Evolutionary conservation across 2,329 filamentous ascomycete species (phyloP).

Genomic region (Peltaster fructicola): DNA sequence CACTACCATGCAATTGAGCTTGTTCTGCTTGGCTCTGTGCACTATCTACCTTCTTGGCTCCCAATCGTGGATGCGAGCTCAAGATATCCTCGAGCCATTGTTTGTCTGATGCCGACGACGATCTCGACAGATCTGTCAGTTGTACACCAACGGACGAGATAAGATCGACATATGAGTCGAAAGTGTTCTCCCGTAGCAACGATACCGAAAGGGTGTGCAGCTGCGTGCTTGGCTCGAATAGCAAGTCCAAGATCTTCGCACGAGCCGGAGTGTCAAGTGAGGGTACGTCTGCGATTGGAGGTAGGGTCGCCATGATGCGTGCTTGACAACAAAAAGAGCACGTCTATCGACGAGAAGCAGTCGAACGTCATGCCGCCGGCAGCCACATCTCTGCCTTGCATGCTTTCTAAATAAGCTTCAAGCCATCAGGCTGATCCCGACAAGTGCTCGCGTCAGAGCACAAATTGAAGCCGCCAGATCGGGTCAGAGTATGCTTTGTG

Average conservation of each 20-base stretch:
- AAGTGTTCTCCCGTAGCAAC: conserved; percentile 41
- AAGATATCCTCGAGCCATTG: conserved; percentile 53
- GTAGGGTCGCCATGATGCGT: conserved; percentile 30
- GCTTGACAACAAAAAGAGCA: too few relatives aligned
- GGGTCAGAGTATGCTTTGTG: too few relatives aligned
- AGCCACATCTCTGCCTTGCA: too few relatives aligned
- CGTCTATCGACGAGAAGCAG: too few relatives aligned
- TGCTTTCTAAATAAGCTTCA: too few relatives aligned
- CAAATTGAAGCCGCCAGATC: too few relatives aligned
- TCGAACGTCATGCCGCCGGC: too few relatives aligned
- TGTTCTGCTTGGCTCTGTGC: conserved; percentile 69
- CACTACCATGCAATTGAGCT: conserved; percentile 44
- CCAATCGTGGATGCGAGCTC: conserved; percentile 66
- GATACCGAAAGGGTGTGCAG: conserved; percentile 58
- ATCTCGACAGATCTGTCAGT: conserved; percentile 42
- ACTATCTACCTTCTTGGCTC: conserved; percentile 66
- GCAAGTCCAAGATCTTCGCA: conserved; percentile 47
- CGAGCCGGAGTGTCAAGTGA: conserved; percentile 38
- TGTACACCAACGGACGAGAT: conserved; percentile 48
- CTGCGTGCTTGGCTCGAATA: conserved; percentile 67
- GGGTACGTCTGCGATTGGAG: conserved; percentile 38
- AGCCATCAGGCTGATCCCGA: too few relatives aligned
- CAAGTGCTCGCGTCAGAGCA: too few relatives aligned
- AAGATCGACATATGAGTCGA: conserved; percentile 50
- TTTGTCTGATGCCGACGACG: conserved; percentile 32